Base-by-base conservation (phyloP, 192 early-diverging fungal species). In the Backusella mclennaniae region DNA sequence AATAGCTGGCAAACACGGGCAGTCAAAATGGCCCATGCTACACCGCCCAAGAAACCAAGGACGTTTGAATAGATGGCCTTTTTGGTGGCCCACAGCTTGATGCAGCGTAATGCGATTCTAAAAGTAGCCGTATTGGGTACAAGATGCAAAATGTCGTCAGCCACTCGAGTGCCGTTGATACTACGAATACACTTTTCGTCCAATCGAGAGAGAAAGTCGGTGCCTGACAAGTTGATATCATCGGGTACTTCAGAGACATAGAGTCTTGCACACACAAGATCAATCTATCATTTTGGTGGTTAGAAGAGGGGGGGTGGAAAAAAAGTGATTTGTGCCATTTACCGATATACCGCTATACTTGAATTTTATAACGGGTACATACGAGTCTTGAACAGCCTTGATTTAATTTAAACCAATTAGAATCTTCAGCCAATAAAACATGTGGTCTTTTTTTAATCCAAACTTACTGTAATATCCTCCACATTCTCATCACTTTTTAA, bases 251-350 rank as follows among this genome's bases (percentile, higher is more conserved):
- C 85, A 31, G 89, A 78, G 35, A 90, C 63, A 36, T 84, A 79
- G 26, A 99, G 82, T 39, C 87, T 80, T 4, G 96, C 94, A 86
- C 96, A 97, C 1, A 96, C 85, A 69, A 99, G 85, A 93, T 99
- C 96, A 71, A 98, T 96, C 87, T 95, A 75, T 38, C 38, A 38
- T 6, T 6, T 26, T 2, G 15, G 42, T 31, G 4, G 42, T 44
- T 56, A 56, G 17, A 21, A 11, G 11, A 39, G 15, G n/a, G 36
- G 19, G 23, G 36, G 26, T 26, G 26, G 26, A 26, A 71, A 31
- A 80, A 71, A 82, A 90, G 90, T 11, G 84, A 79, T 23, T 2
- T 92, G 21, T 56, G 39, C 3, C 19, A 75, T 83, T 71, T 85
- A 92, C 91, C 11, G 85, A 78, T 29, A 93, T 88, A 12, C 83